These are phyloP conservation scores for Tillandsia leiboldiana DNA, from an alignment of 176 grass and related monocot species.

Conservation along the genomic window DNA sequence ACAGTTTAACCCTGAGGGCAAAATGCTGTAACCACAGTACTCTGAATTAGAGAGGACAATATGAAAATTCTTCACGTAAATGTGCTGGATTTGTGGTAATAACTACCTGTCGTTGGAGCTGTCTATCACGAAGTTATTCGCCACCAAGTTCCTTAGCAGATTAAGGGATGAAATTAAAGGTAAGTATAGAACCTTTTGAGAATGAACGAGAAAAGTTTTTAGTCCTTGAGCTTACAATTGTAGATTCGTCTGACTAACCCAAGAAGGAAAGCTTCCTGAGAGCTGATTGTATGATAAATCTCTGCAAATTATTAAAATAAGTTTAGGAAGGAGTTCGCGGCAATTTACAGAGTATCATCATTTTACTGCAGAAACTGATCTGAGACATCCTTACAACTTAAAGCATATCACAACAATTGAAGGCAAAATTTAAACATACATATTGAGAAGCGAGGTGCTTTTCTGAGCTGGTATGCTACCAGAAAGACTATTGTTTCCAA, in stretches of 20 bases:
- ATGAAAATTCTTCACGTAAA: not conserved
- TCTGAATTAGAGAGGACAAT: not conserved
- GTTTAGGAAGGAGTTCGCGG: slow-evolving; percentile 6
- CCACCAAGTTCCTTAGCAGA: slow-evolving; percentile 64
- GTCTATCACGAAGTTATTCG: slow-evolving; percentile 60
- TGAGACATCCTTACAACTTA: no score
- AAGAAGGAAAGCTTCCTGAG: slow-evolving; percentile 71
- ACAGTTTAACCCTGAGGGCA: slow-evolving; percentile 49
- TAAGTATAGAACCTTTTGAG: not conserved
- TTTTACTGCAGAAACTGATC: not conserved
- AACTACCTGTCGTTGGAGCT: slow-evolving; percentile 56
- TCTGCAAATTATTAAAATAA: slow-evolving; percentile 28
- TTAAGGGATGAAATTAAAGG: slow-evolving; percentile 4
- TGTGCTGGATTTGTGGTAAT: slow-evolving; percentile 4
- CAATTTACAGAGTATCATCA: slow-evolving; percentile 1
- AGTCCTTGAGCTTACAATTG: slow-evolving; percentile 48
- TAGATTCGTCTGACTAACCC: slow-evolving; percentile 46
- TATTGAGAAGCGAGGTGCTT: slow-evolving; percentile 27
- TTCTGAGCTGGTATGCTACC: slow-evolving; percentile 55
- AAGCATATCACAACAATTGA: no score
- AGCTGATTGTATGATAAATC: slow-evolving; percentile 93
- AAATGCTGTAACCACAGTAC: slow-evolving; percentile 30
- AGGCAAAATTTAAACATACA: slow-evolving; percentile 31
- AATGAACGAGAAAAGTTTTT: not conserved
- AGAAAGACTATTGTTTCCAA: slow-evolving; percentile 74